phyloP scores from a whole-genome alignment of 805 yeast species.

The Lachancea quebecensis region DNA sequence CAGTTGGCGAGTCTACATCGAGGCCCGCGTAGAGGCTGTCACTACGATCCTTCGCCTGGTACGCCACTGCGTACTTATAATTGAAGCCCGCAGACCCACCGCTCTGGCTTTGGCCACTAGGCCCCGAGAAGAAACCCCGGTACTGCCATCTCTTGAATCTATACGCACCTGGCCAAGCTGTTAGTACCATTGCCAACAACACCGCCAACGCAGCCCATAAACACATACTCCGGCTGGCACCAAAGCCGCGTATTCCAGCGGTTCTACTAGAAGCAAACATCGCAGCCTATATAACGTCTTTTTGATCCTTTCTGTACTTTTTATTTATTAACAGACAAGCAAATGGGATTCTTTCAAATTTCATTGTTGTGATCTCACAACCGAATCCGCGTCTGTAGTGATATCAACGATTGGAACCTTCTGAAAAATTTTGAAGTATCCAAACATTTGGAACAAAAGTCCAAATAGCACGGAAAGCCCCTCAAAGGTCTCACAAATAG shows the following conservation, averaged over 20 bases:
- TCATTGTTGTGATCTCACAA: not conserved
- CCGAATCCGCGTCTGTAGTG: not conserved
- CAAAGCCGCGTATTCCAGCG: not conserved
- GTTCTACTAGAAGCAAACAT: constrained; percentile 3
- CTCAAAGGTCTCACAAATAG: too few species aligned
- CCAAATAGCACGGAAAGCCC: too few species aligned
- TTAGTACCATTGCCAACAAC: constrained; percentile 4
- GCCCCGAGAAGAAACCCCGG: constrained; percentile 6
- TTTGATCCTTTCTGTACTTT: too few species aligned
- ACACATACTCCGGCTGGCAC: constrained; percentile 3
- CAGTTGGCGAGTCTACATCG: constrained; percentile 51
- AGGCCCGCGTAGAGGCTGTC: constrained; percentile 37
- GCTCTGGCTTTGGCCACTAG: not conserved
- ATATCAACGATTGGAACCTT: not conserved
- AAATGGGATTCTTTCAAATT: not conserved
- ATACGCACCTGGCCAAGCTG: constrained; percentile 2
- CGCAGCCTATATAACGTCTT: not conserved
- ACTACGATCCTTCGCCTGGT: constrained; percentile 65
- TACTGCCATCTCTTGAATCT: constrained; percentile 1
- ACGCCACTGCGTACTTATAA: constrained; percentile 60
- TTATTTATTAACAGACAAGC: too few species aligned
- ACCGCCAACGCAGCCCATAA: constrained; percentile 1
- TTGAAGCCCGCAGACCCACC: constrained; percentile 22
- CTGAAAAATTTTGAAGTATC: not conserved
- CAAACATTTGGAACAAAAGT: too few species aligned